Base-by-base conservation (phyloP, 202 grass and related monocot species). In the Cymbopogon flexuosus region DNA sequence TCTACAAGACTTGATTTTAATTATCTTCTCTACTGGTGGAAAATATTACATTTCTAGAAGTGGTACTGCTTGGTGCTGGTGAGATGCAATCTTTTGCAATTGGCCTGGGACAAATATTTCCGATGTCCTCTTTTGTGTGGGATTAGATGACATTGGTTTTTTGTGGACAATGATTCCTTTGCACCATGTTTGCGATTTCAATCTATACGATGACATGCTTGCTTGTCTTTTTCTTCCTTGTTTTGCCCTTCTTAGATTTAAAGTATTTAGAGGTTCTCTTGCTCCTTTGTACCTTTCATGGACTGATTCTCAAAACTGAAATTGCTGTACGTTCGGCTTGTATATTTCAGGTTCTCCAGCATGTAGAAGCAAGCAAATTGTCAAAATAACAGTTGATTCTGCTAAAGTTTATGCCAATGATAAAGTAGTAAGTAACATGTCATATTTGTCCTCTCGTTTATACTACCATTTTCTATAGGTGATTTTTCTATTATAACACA, bases 261-360 rank as follows among this genome's bases (percentile, higher is more conserved):
- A 59, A 52, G 23, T 43, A 29, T 30, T 68, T 9, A 30, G n/a
- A 75, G 29, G 5, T 56, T 52, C 8, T 54, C 16, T 69, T 68
- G 19, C 36, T 45, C 23, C 74, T 88, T 54, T 67, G 12, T 57
- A 70, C 24, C 35, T 67, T 73, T 47, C 57, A 78, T 62, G 47
- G 22, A 33, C 59, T 56, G 40, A 2, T 67, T 67, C 40, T 56
- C 56, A 68, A 24, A 59, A 72, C 72, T 12, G 18, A 82, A 67
- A 24, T 33, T 51, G 18, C 2, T 33, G 5, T 68, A 3, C 27
- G 5, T 51, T 62, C 29, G 21, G 8, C 8, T 83, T 72, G 41
- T 11, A 57, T 84, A 46, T 83, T 80, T 58, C 89, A 93, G 94
- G 73, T 65, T 93, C 87, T 90, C 87, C 65, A 61, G 37, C 86